A percentile compares a stretch with the other conserved stretches of the same genome.
Evolutionary conservation across 257 asterid genomes (phyloP).

Genomic region (Perilla frutescens): DNA sequence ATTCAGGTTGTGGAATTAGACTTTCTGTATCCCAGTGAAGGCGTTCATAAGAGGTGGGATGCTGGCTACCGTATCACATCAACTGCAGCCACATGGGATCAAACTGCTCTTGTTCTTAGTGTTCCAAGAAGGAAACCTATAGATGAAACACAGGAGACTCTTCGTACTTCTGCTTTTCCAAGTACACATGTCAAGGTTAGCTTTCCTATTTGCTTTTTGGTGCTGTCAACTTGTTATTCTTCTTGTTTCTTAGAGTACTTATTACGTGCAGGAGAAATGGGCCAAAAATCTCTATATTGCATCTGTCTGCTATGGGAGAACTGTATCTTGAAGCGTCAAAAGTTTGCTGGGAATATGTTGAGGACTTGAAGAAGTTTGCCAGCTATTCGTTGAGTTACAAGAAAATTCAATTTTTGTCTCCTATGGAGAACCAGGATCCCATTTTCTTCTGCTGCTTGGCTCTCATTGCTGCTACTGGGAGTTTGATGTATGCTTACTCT

Average conservation of each 20-base stretch:
- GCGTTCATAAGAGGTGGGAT: slow-evolving; percentile 74
- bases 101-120: slow-evolving; percentile 72
- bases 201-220: not conserved
- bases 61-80: slow-evolving; percentile 74
- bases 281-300: slow-evolving; percentile 80
- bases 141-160: slow-evolving; percentile 87
- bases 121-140: slow-evolving; percentile 58
- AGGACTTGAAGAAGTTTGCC: too few species aligned
- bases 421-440: too few species aligned
- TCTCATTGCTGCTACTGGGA: too few species aligned
- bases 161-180: slow-evolving; percentile 85
- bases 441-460: too few species aligned
- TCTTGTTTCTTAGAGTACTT: slow-evolving; percentile 2
- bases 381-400: too few species aligned
- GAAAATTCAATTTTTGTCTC: too few species aligned
- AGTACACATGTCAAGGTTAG: slow-evolving; percentile 81
- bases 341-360: slow-evolving; percentile 28
- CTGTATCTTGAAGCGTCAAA: slow-evolving; percentile 58
- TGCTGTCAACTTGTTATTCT: not conserved
- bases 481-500: too few species aligned
- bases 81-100: slow-evolving; percentile 70
- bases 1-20: slow-evolving; percentile 75
- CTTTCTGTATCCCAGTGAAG: slow-evolving; percentile 82
- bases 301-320: slow-evolving; percentile 78
- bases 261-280: slow-evolving; percentile 75